Conservation (phyloP, 1,284 basidiomycete species). For the Peniophora sp. region DNA sequence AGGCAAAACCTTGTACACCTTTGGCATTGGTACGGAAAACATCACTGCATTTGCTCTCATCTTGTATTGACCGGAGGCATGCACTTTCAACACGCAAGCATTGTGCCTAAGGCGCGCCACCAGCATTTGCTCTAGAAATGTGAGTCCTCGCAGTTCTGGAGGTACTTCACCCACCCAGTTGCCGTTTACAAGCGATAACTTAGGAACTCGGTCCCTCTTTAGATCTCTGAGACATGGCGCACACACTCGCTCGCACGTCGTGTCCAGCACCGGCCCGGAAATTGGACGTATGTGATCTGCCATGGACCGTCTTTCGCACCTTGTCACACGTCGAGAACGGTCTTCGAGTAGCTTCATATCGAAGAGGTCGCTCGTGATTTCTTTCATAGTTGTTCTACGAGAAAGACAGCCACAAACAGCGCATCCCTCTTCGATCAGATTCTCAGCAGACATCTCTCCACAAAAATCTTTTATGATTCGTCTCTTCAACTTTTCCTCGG, state of each 20-base stretch:
- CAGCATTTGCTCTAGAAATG: conserved; percentile 23
- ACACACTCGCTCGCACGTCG: conserved; percentile 2
- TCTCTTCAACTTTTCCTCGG: background rate
- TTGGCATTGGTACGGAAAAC: conserved; percentile 23
- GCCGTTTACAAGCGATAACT: conserved; percentile 23
- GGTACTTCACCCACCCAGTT: conserved; percentile 31
- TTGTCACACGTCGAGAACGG: background rate
- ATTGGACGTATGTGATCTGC: background rate
- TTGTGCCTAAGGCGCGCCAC: conserved; percentile 23
- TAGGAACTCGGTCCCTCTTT: conserved; percentile 15
- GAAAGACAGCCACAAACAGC: conserved; percentile 7
- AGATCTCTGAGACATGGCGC: conserved; percentile 6
- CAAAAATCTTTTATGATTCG: background rate
- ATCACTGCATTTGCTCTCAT: conserved; percentile 28
- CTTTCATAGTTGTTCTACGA: background rate
- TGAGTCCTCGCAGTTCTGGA: conserved; percentile 18
- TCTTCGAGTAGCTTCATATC: background rate
- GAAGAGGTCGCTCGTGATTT: background rate
- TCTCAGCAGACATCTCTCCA: background rate
- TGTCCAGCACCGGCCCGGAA: conserved; percentile 4
- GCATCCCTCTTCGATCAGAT: conserved; percentile 6
- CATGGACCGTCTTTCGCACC: background rate
- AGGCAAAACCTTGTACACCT: conserved; percentile 25
- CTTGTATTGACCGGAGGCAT: conserved; percentile 18
- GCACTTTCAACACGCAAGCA: conserved; percentile 20